A percentile compares a stretch with the other conserved stretches of the same genome.
Evolutionary conservation across 208 protist species (phyloP).

Genomic region (Leishmania martiniquensis): DNA sequence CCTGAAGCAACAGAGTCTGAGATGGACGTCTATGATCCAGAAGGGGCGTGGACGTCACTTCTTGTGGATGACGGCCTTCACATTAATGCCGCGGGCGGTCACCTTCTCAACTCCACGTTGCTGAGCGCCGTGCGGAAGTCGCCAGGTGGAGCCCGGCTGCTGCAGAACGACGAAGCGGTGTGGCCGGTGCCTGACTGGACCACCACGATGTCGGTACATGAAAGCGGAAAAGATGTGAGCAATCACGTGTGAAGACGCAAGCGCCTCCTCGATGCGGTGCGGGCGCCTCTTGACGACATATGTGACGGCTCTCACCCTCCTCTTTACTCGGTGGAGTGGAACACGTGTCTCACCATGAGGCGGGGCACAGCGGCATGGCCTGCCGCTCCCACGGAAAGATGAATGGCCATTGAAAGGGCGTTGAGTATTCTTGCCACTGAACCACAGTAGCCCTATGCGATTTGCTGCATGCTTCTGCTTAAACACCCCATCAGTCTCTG

Average conservation of each 20-base stretch:
- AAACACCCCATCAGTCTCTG: background rate
- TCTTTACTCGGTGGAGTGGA: background rate
- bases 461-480: background rate
- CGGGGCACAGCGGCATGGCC: background rate
- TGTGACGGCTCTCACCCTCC: background rate
- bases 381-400: background rate
- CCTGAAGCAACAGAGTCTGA: conserved; percentile 16
- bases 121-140: conserved; percentile 34
- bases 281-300: background rate
- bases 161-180: conserved; percentile 12
- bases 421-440: background rate
- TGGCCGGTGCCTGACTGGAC: conserved; percentile 22
- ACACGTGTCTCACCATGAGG: background rate
- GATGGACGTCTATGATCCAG: conserved; percentile 18
- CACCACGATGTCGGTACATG: conserved; percentile 7
- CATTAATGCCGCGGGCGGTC: conserved; percentile 37
- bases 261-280: background rate
- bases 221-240: background rate
- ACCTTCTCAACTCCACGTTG: conserved; percentile 40
- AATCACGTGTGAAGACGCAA: background rate
- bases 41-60: conserved; percentile 23
- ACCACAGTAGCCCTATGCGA: background rate
- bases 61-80: conserved; percentile 45
- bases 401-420: background rate
- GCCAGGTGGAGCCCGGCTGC: conserved; percentile 8